Percentiles rank a stretch among this genome's conserved stretches.
Conservation (phyloP, 2,329 filamentous ascomycete species). For the Boeremia exigua region DNA sequence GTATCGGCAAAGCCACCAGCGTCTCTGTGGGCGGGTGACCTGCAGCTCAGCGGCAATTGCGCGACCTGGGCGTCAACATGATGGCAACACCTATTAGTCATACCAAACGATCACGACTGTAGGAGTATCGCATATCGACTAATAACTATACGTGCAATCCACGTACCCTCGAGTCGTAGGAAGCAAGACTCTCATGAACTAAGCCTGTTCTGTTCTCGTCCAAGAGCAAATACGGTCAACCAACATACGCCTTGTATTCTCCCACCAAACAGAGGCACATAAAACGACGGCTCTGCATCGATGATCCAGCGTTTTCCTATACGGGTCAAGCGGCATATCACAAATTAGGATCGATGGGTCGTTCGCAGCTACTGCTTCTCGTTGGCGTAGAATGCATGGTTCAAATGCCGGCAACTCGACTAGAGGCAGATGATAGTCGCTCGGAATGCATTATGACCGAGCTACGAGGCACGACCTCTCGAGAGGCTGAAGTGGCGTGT, state of each 20-base stretch:
- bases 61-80: too few species aligned
- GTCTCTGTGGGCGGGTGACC: background rate
- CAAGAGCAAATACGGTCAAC: too few species aligned
- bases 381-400: background rate
- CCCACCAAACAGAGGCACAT: background rate
- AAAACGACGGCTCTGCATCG: background rate
- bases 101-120: too few species aligned
- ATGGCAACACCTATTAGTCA: too few species aligned
- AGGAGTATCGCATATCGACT: too few species aligned
- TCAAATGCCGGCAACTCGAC: background rate
- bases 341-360: background rate
- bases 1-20: background rate
- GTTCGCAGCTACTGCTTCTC: background rate
- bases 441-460: background rate
- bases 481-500: background rate
- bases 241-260: background rate
- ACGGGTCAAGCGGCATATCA: background rate
- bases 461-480: background rate
- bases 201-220: too few species aligned
- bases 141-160: too few species aligned
- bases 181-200: too few species aligned
- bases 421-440: background rate
- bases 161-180: too few species aligned
- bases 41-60: background rate
- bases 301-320: background rate